phyloP scores from a whole-genome alignment of 805 yeast genomes.

The Kregervanrija fluxuum region DNA sequence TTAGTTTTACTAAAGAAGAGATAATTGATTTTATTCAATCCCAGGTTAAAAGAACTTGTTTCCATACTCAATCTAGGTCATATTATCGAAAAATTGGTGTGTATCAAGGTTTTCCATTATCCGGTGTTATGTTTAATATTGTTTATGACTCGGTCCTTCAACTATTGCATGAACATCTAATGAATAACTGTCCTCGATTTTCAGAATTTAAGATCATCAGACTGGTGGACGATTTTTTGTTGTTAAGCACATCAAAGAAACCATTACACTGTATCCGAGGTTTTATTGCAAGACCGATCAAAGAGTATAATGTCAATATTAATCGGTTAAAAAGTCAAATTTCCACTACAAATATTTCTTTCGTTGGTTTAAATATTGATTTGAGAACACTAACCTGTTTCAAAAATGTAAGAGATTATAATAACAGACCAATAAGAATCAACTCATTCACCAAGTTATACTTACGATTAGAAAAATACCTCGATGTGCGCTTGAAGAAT shows the following conservation, averaged over 20 bases:
- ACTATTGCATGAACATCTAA: conserved; percentile 17
- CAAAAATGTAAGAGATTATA: conserved; percentile 21
- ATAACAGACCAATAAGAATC: conserved; percentile 6
- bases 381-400: conserved; percentile 27
- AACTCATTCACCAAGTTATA: conserved; percentile 18
- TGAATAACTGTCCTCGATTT: neutral
- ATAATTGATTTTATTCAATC: conserved; percentile 37
- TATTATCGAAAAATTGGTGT: conserved; percentile 59
- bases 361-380: conserved; percentile 37
- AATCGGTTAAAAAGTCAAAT: conserved; percentile 33
- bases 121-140: conserved; percentile 67
- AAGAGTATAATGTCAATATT: conserved; percentile 34
- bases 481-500: conserved; percentile 4
- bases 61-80: conserved; percentile 30
- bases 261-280: conserved; percentile 26
- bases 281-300: conserved; percentile 30
- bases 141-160: conserved; percentile 58
- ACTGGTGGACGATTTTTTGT: conserved; percentile 78
- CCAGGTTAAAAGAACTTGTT: conserved; percentile 48
- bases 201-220: conserved; percentile 40
- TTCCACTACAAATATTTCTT: conserved; percentile 22
- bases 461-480: conserved; percentile 1
- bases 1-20: conserved; percentile 32
- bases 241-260: conserved; percentile 42
- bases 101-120: conserved; percentile 79